A percentile compares a stretch with the other conserved stretches of the same genome.
phyloP scores from a whole-genome alignment of 164 flowering plant genomes.

The Aristolochia contorta region DNA sequence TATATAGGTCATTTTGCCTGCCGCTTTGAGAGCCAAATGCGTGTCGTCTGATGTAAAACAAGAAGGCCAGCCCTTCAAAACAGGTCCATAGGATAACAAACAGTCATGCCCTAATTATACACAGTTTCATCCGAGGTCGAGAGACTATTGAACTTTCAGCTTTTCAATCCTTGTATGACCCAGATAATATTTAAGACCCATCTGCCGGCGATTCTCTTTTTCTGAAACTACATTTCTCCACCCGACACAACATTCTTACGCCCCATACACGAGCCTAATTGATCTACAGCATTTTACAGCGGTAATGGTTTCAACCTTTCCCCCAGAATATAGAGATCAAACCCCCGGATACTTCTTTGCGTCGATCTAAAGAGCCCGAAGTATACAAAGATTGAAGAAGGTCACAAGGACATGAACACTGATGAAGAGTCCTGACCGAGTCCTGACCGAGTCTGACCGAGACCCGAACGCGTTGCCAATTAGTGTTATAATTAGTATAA shows the following conservation, averaged over 20 bases:
- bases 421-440: too few species aligned
- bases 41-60: constrained; percentile 31
- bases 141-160: constrained; percentile 27
- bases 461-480: too few species aligned
- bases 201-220: constrained; percentile 19
- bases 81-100: constrained; percentile 83
- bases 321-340: background rate
- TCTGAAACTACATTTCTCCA: constrained; percentile 13
- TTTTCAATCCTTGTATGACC: constrained; percentile 37
- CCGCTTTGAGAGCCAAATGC: constrained; percentile 10
- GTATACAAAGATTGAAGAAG: too few species aligned
- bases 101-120: constrained; percentile 86
- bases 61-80: constrained; percentile 85
- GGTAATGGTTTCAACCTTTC: too few species aligned
- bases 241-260: constrained; percentile 13
- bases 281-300: too few species aligned
- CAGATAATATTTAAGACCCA: constrained; percentile 23
- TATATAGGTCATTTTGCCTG: constrained; percentile 60
- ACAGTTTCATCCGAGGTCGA: constrained; percentile 46
- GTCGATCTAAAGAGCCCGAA: background rate
- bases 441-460: too few species aligned
- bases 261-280: background rate
- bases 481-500: too few species aligned
- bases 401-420: too few species aligned
- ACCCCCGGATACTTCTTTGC: background rate